Evolutionary conservation across 2,329 filamentous ascomycete genomes (phyloP).

Genomic region (Neofusicoccum sp.): DNA sequence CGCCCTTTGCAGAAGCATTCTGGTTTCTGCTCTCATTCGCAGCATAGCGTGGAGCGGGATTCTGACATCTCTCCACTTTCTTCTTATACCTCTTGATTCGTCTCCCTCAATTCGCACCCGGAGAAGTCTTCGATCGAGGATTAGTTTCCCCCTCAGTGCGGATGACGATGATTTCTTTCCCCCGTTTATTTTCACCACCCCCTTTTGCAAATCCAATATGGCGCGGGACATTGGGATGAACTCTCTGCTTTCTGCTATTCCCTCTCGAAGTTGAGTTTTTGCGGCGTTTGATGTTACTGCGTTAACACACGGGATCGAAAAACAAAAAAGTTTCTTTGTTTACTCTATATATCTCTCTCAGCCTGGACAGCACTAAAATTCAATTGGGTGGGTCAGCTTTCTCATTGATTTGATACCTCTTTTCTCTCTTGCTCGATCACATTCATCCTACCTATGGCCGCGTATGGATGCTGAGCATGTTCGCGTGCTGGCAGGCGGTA

Average conservation of each 20-base stretch:
- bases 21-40: not conserved
- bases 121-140: not conserved
- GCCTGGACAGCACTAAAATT: constrained; percentile 9
- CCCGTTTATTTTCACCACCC: not conserved
- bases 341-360: not conserved
- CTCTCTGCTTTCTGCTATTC: constrained; percentile 9
- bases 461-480: too few relatives aligned
- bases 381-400: not conserved
- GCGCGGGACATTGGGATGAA: constrained; percentile 8
- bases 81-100: not conserved
- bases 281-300: not conserved
- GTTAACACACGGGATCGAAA: not conserved
- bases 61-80: constrained; percentile 6
- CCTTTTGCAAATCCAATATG: not conserved
- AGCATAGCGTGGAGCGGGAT: constrained; percentile 16
- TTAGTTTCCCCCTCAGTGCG: not conserved
- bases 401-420: not conserved
- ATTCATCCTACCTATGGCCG: not conserved
- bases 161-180: not conserved
- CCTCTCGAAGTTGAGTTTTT: constrained; percentile 4
- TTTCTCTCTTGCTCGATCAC: not conserved
- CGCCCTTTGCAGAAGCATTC: not conserved
- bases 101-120: not conserved
- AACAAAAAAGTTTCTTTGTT: constrained; percentile 11
- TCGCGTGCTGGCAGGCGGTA: too few relatives aligned